Conservation (phyloP, 306 rosid genomes). For the Glycine soja region DNA sequence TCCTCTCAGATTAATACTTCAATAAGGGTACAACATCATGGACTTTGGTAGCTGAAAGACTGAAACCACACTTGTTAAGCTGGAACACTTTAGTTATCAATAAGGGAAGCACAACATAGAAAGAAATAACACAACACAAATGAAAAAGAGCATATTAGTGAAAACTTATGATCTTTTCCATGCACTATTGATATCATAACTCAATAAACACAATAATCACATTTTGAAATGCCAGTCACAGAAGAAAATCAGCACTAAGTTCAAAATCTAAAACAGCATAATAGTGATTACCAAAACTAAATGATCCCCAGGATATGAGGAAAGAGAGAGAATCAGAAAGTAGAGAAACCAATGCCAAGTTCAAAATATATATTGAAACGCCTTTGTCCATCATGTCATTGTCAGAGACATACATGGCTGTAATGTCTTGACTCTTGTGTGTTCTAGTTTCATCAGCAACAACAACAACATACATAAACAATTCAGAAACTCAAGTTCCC, state of each 20-base stretch:
- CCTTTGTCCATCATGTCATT: conserved; percentile 11
- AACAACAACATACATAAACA: conserved; percentile 8
- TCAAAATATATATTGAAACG: conserved; percentile 7
- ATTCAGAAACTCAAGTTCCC: conserved; percentile 33
- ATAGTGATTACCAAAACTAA: too few relatives aligned
- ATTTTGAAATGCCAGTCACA: not conserved
- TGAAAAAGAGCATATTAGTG: conserved; percentile 16
- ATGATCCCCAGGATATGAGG: too few relatives aligned
- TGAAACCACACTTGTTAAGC: conserved; percentile 35
- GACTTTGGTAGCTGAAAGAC: conserved; percentile 40
- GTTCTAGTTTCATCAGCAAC: not conserved
- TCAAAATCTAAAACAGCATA: conserved; percentile 25
- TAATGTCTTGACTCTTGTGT: not conserved
- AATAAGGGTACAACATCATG: conserved; percentile 30
- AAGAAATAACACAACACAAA: not conserved
- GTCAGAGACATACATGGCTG: not conserved
- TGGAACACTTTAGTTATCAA: not conserved
- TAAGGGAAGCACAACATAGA: not conserved
- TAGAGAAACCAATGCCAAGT: not conserved
- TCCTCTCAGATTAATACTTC: conserved; percentile 32
- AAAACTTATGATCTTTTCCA: not conserved
- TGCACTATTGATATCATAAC: not conserved
- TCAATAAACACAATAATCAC: conserved; percentile 11
- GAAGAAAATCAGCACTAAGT: conserved; percentile 10
- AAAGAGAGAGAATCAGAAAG: not conserved